These are phyloP conservation scores for Trichoderma virens DNA, from an alignment of 495 filamentous ascomycete species.

Conservation along the genomic window DNA sequence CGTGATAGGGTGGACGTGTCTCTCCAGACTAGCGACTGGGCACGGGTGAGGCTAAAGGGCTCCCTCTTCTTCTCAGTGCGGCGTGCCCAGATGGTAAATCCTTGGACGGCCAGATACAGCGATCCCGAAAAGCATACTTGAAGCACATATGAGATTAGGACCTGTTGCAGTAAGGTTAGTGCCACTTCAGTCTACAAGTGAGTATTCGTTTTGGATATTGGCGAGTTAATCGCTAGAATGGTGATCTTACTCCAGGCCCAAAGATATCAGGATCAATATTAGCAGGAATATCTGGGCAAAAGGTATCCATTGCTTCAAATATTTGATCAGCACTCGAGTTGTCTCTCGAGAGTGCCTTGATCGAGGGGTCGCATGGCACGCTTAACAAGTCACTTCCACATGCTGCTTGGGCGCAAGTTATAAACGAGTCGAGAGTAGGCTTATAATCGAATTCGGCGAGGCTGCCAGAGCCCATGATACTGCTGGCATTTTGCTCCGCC, in stretches of 20 bases:
- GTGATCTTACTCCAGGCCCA: not conserved
- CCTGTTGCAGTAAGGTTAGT: not conserved
- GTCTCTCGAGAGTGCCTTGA: not conserved
- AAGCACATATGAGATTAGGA: constrained; percentile 8
- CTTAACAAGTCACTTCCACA: constrained; percentile 1
- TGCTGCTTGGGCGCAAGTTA: constrained; percentile 4
- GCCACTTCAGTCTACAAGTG: not conserved
- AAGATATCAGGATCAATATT: constrained; percentile 8
- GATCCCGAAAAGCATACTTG: constrained; percentile 4
- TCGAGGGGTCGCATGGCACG: constrained; percentile 3
- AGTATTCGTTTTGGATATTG: not conserved
- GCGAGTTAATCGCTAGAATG: too few species aligned
- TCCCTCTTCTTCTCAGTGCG: constrained; percentile 1
- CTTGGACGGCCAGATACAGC: constrained; percentile 3
- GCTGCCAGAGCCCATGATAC: constrained; percentile 1
- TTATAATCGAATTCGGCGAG: constrained; percentile 3
- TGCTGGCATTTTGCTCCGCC: constrained; percentile 7
- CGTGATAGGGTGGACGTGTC: not conserved
- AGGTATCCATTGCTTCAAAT: constrained; percentile 9
- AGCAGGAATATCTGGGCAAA: constrained; percentile 7
- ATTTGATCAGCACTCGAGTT: not conserved
- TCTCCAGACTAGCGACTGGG: not conserved
- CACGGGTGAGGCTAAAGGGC: not conserved
- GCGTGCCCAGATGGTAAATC: constrained; percentile 3
- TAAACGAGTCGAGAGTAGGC: not conserved